Base-by-base conservation (phyloP, 75 land plant species). In the Larix kaempferi region DNA sequence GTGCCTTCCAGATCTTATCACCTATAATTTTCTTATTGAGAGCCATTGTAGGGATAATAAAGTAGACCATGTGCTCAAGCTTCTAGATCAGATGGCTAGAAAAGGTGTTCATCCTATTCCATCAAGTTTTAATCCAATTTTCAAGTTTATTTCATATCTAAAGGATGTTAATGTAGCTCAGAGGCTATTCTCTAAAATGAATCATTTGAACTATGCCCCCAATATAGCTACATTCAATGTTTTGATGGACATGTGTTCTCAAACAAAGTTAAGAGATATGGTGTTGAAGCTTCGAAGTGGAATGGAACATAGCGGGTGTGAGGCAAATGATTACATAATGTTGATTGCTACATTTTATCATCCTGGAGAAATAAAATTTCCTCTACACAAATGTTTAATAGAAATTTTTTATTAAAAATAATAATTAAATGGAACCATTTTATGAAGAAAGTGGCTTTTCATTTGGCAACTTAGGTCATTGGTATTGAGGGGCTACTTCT, bases 11-110 rank as follows among this genome's bases (percentile, higher is more conserved):
- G 99, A 98, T 66, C 76, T 84, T 5, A 87, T 88, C 49, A 89
- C 99, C 3, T 95, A 90, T 74, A 98, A 93, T 65, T 88, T 87
- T 60, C 61, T 98, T 14, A 92, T 96, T 6, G 91, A 86, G 13
- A n/a, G 74, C 63, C 91, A 88, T 78, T 82, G 91, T 62, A 81
- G 81, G 76, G 82, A 76, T 41, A 82, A 78, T 44, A 87, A 89
- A 52, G 81, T 91, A 22, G 91, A 88, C 5, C 79, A 77, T 55
- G 99, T 94, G 2, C 37, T 86, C 7, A 86, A 90, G 76, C 79
- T 80, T 62, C 83, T 95, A 19, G 86, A 93, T 62, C 41, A 67
- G 58, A 93, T 93, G 95, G 60, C 71, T n/a, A 76, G 59, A 56
- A 91, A 89, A 76, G 89, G 88, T n/a, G 82, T 86, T 37, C 57